Percentiles rank a stretch among this genome's conserved stretches.
Evolutionary conservation across 352 stramenopile species (phyloP).

Genomic region (Phytophthora brassicae): DNA sequence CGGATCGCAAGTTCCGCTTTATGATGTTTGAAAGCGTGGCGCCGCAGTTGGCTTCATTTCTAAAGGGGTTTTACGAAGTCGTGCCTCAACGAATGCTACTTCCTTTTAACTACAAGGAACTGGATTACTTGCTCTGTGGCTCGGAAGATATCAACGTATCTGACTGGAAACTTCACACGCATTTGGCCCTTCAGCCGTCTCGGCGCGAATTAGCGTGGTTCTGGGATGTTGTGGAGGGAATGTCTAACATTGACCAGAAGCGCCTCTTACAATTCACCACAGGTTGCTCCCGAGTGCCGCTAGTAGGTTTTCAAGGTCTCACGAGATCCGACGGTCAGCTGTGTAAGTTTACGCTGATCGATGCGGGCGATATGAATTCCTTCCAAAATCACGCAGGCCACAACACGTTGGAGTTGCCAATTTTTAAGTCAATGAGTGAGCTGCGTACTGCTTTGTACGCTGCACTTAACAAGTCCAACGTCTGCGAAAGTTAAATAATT

Average conservation of each 20-base stretch:
- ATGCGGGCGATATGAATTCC: constrained; percentile 16
- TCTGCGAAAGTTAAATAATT: constrained; percentile 3
- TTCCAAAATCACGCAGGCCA: constrained; percentile 67
- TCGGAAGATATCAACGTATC: constrained; percentile 91
- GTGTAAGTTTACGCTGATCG: constrained; percentile 60
- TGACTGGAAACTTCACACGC: constrained; percentile 91
- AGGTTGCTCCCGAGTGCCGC: constrained; percentile 65
- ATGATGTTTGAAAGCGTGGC: constrained; percentile 93
- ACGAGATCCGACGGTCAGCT: constrained; percentile 75
- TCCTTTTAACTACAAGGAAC: constrained; percentile 96
- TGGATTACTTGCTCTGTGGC: constrained; percentile 95
- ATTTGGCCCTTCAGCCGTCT: constrained; percentile 26
- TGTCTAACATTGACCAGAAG: constrained; percentile 60
- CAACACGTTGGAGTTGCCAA: constrained; percentile 92
- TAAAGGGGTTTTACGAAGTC: constrained; percentile 97
- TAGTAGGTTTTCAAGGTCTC: constrained; percentile 61
- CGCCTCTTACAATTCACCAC: constrained; percentile 82
- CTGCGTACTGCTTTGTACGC: constrained; percentile 50
- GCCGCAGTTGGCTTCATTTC: constrained; percentile 81
- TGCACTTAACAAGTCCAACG: constrained; percentile 30
- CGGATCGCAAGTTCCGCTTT: constrained; percentile 94
- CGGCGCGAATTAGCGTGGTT: constrained; percentile 38
- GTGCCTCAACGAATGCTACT: constrained; percentile 92
- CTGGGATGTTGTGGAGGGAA: constrained; percentile 86
- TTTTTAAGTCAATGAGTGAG: constrained; percentile 87